These are phyloP conservation scores for Trichoderma endophyticum DNA, from an alignment of 2,329 filamentous ascomycete species.

Conservation along the genomic window DNA sequence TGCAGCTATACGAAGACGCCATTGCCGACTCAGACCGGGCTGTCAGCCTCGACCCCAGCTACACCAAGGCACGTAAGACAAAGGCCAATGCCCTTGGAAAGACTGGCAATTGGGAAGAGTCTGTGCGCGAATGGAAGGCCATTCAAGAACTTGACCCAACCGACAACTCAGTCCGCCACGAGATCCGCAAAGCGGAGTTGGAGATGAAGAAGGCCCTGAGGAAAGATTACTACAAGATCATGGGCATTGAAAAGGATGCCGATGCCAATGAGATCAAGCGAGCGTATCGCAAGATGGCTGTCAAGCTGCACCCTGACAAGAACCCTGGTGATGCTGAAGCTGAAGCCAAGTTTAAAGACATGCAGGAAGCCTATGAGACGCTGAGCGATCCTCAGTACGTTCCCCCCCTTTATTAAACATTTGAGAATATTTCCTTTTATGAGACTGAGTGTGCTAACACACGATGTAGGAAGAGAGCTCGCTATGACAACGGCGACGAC, in stretches of 20 bases:
- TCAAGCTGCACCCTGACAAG: slow-evolving; percentile 95
- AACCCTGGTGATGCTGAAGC: slow-evolving; percentile 83
- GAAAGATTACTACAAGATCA: slow-evolving; percentile 99
- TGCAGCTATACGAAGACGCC: slow-evolving; percentile 80
- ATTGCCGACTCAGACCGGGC: slow-evolving; percentile 85
- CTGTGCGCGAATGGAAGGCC: slow-evolving; percentile 82
- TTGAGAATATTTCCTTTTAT: not conserved
- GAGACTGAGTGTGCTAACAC: slow-evolving; percentile 33
- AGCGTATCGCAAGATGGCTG: slow-evolving; percentile 91
- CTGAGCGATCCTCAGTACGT: slow-evolving; percentile 89
- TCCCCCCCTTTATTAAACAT: not conserved
- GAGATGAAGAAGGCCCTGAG: slow-evolving; percentile 96
- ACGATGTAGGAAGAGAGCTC: slow-evolving; percentile 68
- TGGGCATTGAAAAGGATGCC: slow-evolving; percentile 82
- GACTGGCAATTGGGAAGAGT: slow-evolving; percentile 87
- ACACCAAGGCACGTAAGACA: slow-evolving; percentile 88
- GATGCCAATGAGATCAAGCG: slow-evolving; percentile 87
- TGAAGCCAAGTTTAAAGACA: slow-evolving; percentile 93
- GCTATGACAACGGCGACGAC: slow-evolving; percentile 91
- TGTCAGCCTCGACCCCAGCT: slow-evolving; percentile 75
- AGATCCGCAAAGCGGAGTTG: slow-evolving; percentile 84
- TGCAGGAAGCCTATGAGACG: slow-evolving; percentile 94
- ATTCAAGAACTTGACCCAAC: slow-evolving; percentile 79
- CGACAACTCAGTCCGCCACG: slow-evolving; percentile 76
- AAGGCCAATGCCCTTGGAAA: slow-evolving; percentile 86